phyloP scores from a whole-genome alignment of 345 rosid genomes.

The Lenwebbia sp. region DNA sequence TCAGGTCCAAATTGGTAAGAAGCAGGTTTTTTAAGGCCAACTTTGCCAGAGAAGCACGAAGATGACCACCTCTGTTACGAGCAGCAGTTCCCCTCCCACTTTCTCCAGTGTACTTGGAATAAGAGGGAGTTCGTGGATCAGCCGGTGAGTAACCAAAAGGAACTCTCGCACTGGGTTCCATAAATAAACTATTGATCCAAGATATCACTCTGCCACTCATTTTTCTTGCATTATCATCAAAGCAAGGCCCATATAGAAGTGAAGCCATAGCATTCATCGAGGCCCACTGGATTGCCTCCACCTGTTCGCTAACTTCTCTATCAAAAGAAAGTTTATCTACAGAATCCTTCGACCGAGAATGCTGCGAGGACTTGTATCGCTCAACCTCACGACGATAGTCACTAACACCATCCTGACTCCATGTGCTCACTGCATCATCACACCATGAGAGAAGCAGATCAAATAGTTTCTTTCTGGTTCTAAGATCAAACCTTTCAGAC shows the following conservation, averaged over 20 bases:
- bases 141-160: conserved; percentile 97
- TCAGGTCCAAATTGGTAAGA: conserved; percentile 89
- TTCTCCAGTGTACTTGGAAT: conserved; percentile 80
- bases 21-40: conserved; percentile 95
- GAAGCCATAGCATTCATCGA: conserved; percentile 98
- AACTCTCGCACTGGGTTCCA: conserved; percentile 90
- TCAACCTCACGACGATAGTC: conserved; percentile 98
- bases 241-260: conserved; percentile 90
- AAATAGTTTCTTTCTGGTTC: conserved; percentile 79
- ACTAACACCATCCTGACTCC: conserved; percentile 80
- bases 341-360: conserved; percentile 88
- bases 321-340: conserved; percentile 87
- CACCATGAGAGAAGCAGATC: conserved; percentile 90
- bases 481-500: conserved; percentile 84
- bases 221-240: conserved; percentile 98
- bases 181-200: conserved; percentile 96
- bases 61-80: conserved; percentile 90
- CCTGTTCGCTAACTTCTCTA: conserved; percentile 82
- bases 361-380: conserved; percentile 89
- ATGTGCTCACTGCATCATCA: conserved; percentile 72
- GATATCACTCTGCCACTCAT: conserved; percentile 94
- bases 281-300: conserved; percentile 97
- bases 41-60: conserved; percentile 86
- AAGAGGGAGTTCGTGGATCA: conserved; percentile 84
- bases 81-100: conserved; percentile 71